Evolutionary conservation across 202 grass and related monocot genomes (phyloP), one percentile per base, ranked within the genome.

Genomic region (Sporobolus alterniflorus): DNA sequence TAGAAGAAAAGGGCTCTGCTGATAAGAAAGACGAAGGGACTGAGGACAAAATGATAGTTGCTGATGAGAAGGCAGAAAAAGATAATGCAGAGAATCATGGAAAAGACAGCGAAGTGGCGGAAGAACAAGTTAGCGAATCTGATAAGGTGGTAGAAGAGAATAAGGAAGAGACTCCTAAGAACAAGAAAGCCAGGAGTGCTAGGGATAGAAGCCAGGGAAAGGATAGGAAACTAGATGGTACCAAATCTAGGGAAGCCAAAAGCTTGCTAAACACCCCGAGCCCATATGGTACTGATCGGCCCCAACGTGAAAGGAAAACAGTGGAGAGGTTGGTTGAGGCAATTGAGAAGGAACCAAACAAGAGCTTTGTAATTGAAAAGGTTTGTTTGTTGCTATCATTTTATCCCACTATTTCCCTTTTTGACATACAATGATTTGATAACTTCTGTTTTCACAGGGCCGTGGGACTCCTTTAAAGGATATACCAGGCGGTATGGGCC

Each of bases 301-400:
- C 97, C 81, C 91, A 97, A 30, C 93, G 93, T 70, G 93, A 99
- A 81, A 99, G 93, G 83, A 99, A 97, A 88, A 94, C 84, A 25
- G 97, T 99, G 66, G 97, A 97, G 80, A 97, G 97, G 68, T 92
- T 99, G 73, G 97, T 99, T 43, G 97, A 99, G 91, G 93, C 96
- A 72, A 97, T 99, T 97, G 97, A 97, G 46, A 99, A 99, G 79
- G 97, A 97, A 74, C 83, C 91, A 80, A 89, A 87, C 70, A 86
- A 10, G 70, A 84, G 78, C 44, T 99, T 99, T 20, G 34, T 94
- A 52, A 84, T 99, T 79, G 97, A 99, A 63, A 99, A 99, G 97
- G 97, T 99, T 67, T 13, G 34, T 81, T 83, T 21, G 22, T 79
- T 77, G 24, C 56, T 66, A 41, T 70, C 43, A 74, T 89, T 76